Base-by-base conservation (phyloP, 371 early-diverging fungal species). In the Cokeromyces recurvatus region DNA sequence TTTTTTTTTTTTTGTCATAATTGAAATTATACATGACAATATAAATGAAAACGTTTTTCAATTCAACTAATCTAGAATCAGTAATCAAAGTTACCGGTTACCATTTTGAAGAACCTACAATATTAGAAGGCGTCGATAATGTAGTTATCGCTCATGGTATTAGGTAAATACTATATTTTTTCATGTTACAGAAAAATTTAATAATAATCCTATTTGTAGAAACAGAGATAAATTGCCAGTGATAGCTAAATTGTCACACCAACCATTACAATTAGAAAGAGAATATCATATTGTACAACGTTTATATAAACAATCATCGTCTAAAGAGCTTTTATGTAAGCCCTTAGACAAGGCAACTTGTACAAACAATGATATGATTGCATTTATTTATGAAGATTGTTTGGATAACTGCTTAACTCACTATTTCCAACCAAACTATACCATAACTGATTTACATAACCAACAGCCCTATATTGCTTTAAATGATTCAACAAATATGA, bases 261-360 rank as follows among this genome's bases (percentile, higher is more conserved):
- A 72, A 41, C 59, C 66, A 3, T 46, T 72, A 39, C 51, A 64
- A 29, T 47, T 72, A 37, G 72, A 72, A 57, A 54, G 72, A 56
- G 72, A 72, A 51, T 72, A 62, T 45, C 72, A 72, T 36, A 72
- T 65, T 39, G 57, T 65, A 23, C 63, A 66, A 46, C 66, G 68
- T 25, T 45, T 72, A 15, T 68, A 63, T 32, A 49, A 46, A 34
- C 58, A 65, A 34, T 19, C 47, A n/a, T 59, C 61, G 34, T 59
- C 61, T 3, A 59, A 51, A 31, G 55, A 58, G 27, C 31, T 61
- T 2, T 37, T 72, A 17, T 65, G 66, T 35, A 63, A 59, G 46
- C 72, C 72, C n/a, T 41, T 72, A 11, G 72, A 72, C 16, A 68
- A 64, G 36, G 27, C 64, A 2, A 43, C 49, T 1, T 32, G 68